Base-by-base conservation (phyloP, 805 yeast species). In the Tetrapisispora arboricola region DNA sequence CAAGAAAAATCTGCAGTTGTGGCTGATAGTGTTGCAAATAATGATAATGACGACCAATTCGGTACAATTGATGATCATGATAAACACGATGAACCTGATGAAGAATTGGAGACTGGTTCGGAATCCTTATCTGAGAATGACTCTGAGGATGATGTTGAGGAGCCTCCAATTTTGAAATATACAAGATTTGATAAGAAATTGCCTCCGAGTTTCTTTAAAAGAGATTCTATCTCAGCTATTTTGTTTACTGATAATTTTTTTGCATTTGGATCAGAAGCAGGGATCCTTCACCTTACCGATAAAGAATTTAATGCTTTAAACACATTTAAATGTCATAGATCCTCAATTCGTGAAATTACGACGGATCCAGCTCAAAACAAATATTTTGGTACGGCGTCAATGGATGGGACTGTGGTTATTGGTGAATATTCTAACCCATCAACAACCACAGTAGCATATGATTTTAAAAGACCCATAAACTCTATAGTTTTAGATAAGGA, bases 401-500 rank as follows among this genome's bases (percentile, higher is more conserved):
- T 90, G 67, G 98, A 92, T 57, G 98, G 98, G 0, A 83, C 95
- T 0, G 82, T 90, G 0, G 86, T 86, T 1, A 73, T 86, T 4
- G 92, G 95, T 0, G 73, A 87, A 4, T 31, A 43, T 6, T 15
- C 29, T 34, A 2, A 64, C 84, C 1, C 83, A 80, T 46, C 75
- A 74, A 16, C 63, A 67, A 4, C 92, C 82, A 49, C 75, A 2
- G 67, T 72, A 0, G 87, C 86, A 2, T 80, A 75, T 49, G 94
- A 88, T 60, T 84, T 87, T 59, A 80, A 82, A 50, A 67, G 96
- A 22, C 96, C 97, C 0, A 73, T 92, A 0, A 94, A 87, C 55
- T 78, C 94, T 0, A 94, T 90, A 3, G 84, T 86, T 0, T 60
- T 92, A 6, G 92, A 84, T 49, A 76, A 77, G 10, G 74, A 79